Base-by-base conservation (phyloP, 2,329 filamentous ascomycete genomes). In the Ilyonectria mors-panacis region DNA sequence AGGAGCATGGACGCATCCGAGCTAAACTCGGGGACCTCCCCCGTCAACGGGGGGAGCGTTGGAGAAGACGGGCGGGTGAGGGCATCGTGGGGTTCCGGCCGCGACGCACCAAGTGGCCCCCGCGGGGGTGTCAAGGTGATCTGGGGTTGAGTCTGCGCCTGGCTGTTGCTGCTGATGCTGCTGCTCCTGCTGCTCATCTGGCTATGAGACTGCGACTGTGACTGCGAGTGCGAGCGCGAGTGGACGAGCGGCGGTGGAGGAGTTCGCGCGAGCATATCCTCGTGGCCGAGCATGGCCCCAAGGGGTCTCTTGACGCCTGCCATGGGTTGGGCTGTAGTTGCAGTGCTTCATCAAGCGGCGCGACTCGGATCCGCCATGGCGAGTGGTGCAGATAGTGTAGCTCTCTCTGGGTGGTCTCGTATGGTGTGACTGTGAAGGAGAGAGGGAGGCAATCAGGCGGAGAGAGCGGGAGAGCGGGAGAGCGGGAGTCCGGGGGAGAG, bases 1-100 rank as follows among this genome's bases (percentile, higher is more conserved):
- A 95, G 84, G 7, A 94, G 87, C 62, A 95, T 89, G 1, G 93
- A 94, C 2, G 91, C 89, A 82, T 92, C 86, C 10, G 85, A 78
- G 9, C 84, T 81, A 74, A 92, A 93, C 53, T 69, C 77, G 47
- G 73, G 75, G 67, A 71, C 74, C 75, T 82, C 63, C 21, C 72
- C 73, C 39, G 64, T 76, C 35, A 76, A 48, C 4, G 75, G 72
- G 35, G 72, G 73, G 15, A 73, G 71, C 10, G 68, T 71, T 12
- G 74, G 73, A 4, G 76, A 75, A 1, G 75, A 75, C 2, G 73
- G 75, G 47, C 71, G 73, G 37, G 76, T 76, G 19, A 73, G 30
- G n/a, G 67, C 67, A 71, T 75, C 74, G 17, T 70, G 68, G 17
- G 65, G 65, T 6, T 73, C 67, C 15, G 59, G 23, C 23, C 67